phyloP scores from a whole-genome alignment of 1,284 basidiomycete genomes.

The Clitocybe nebularis region DNA sequence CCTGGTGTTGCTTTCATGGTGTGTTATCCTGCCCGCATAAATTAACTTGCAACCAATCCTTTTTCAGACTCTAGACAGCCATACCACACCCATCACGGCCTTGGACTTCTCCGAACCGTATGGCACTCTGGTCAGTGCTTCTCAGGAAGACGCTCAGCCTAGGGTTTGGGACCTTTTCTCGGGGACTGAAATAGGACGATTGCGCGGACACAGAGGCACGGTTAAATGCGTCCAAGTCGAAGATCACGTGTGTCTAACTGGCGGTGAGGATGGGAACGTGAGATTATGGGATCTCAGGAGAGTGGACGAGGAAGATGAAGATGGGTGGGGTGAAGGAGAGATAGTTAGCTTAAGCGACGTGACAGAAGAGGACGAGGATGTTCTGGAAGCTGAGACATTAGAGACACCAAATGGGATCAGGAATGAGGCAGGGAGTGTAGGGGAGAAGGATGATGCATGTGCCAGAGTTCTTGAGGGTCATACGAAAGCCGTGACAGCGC shows the following conservation, averaged over 20 bases:
- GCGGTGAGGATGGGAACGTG: slow-evolving; percentile 82
- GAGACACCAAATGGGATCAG: slow-evolving; percentile 34
- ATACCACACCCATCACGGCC: slow-evolving; percentile 80
- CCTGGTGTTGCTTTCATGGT: slow-evolving; percentile 97
- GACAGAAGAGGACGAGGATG: slow-evolving; percentile 54
- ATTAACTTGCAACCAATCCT: slow-evolving; percentile 2
- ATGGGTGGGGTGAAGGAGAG: slow-evolving; percentile 54
- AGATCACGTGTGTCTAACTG: slow-evolving; percentile 87
- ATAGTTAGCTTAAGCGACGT: slow-evolving; percentile 59
- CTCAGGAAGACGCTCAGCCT: slow-evolving; percentile 74
- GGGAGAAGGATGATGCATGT: slow-evolving; percentile 52
- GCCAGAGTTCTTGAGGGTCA: slow-evolving; percentile 85
- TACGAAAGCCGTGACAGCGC: slow-evolving; percentile 84
- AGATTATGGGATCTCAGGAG: slow-evolving; percentile 85
- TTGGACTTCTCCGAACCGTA: slow-evolving; percentile 98
- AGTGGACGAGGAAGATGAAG: slow-evolving; percentile 67
- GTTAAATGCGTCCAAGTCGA: slow-evolving; percentile 95
- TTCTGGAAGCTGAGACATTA: slow-evolving; percentile 28
- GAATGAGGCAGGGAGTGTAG: slow-evolving; percentile 27
- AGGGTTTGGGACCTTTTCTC: slow-evolving; percentile 87
- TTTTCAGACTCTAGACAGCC: slow-evolving; percentile 73
- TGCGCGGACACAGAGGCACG: slow-evolving; percentile 74
- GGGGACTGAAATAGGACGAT: slow-evolving; percentile 76
- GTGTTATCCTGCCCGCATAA: too few species aligned
- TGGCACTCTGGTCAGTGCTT: slow-evolving; percentile 86